phyloP scores from a whole-genome alignment of 2,329 filamentous ascomycete genomes.

The Alternaria triticina region DNA sequence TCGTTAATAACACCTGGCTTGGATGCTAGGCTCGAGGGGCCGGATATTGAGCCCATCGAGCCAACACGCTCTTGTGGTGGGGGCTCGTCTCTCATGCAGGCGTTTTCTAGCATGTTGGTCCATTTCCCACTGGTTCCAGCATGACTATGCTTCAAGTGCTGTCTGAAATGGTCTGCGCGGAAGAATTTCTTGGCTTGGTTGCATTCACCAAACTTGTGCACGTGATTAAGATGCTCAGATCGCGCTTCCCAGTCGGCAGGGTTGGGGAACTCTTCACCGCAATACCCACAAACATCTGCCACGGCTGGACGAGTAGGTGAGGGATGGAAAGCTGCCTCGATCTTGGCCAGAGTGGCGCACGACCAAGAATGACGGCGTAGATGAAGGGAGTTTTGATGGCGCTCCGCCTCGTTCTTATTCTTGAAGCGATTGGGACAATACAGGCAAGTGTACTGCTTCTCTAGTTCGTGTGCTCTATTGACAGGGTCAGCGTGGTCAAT shows the following conservation, averaged over 20 bases:
- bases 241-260: constrained; percentile 88
- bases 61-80: constrained; percentile 56
- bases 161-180: constrained; percentile 94
- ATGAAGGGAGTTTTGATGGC: constrained; percentile 94
- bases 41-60: constrained; percentile 41
- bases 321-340: constrained; percentile 84
- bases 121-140: constrained; percentile 96
- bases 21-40: constrained; percentile 36
- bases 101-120: constrained; percentile 97
- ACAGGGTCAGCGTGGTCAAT: constrained; percentile 27
- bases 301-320: constrained; percentile 67
- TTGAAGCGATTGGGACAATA: constrained; percentile 97
- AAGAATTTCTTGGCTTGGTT: constrained; percentile 99
- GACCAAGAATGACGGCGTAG: constrained; percentile 95
- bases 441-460: constrained; percentile 94
- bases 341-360: constrained; percentile 78
- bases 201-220: constrained; percentile 97
- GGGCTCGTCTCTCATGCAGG: constrained; percentile 92
- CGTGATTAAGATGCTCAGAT: constrained; percentile 83
- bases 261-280: constrained; percentile 88
- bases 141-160: constrained; percentile 97
- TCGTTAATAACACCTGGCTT: constrained; percentile 49
- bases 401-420: constrained; percentile 97
- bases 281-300: constrained; percentile 90
- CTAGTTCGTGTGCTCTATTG: constrained; percentile 80